Evolutionary conservation across 352 stramenopile species (phyloP).

Genomic region (Phytophthora europaea): DNA sequence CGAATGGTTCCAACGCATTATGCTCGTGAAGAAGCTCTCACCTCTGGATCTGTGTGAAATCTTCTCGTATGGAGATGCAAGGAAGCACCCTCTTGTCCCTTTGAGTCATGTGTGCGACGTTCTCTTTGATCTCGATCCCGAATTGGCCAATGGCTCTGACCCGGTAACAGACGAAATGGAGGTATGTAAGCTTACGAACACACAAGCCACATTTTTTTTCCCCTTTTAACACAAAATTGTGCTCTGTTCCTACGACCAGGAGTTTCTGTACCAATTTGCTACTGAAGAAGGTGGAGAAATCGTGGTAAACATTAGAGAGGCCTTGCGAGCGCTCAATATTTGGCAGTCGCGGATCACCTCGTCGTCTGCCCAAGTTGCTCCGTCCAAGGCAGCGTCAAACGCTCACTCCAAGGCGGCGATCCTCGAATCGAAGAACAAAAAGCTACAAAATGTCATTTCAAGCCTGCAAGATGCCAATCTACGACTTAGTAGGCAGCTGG

Average conservation of each 20-base stretch:
- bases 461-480: conserved; percentile 56
- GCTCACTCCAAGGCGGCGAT: conserved; percentile 29
- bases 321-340: conserved; percentile 65
- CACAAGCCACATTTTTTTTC: not conserved
- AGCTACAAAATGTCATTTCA: conserved; percentile 52
- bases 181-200: conserved; percentile 10
- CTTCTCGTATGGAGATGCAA: conserved; percentile 59
- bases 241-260: conserved; percentile 14
- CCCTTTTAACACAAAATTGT: too few relatives aligned
- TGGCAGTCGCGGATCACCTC: conserved; percentile 43
- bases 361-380: not conserved
- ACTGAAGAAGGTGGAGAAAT: conserved; percentile 49
- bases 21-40: conserved; percentile 52
- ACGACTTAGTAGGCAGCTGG: conserved; percentile 51
- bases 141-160: conserved; percentile 31
- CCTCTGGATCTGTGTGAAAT: conserved; percentile 65
- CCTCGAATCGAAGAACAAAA: conserved; percentile 56
- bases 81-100: conserved; percentile 46
- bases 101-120: conserved; percentile 66
- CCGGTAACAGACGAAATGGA: conserved; percentile 71
- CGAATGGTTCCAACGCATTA: conserved; percentile 66
- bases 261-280: conserved; percentile 67
- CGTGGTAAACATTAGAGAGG: conserved; percentile 65
- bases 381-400: conserved; percentile 14
- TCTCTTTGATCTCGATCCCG: conserved; percentile 61